These are phyloP conservation scores for Backusella sp. DNA, from an alignment of 192 early-diverging fungal species.

Conservation along the genomic window DNA sequence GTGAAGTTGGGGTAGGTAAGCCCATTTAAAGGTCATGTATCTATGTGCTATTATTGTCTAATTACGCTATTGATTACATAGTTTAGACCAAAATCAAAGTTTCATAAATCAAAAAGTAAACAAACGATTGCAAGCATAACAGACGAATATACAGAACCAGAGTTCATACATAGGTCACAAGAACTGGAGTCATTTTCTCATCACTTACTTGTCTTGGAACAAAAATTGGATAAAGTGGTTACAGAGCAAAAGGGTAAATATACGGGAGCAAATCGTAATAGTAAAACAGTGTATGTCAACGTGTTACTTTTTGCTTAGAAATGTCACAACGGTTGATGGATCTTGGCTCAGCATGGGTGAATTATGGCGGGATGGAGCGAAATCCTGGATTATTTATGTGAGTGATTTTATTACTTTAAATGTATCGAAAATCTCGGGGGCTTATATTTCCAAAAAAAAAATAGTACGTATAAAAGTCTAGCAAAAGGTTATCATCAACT, in stretches of 20 bases:
- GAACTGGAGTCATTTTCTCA: slow-evolving; percentile 2
- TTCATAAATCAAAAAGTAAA: slow-evolving; percentile 6
- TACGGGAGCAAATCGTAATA: not conserved
- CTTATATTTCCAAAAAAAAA: not conserved
- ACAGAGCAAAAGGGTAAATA: slow-evolving; percentile 17
- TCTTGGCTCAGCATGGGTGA: slow-evolving; percentile 19
- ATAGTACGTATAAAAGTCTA: slow-evolving; percentile 24
- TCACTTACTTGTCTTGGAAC: not conserved
- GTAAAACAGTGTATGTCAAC: not conserved
- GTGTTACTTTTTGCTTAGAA: not conserved
- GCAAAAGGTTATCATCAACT: slow-evolving; percentile 28
- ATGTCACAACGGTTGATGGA: slow-evolving; percentile 18
- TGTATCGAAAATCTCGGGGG: not conserved
- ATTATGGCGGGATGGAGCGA: slow-evolving; percentile 28
- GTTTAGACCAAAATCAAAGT: slow-evolving; percentile 23
- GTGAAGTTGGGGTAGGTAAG: slow-evolving; percentile 29
- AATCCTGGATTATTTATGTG: slow-evolving; percentile 34
- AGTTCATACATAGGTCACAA: not conserved
- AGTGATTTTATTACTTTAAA: not conserved
- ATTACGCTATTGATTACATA: slow-evolving; percentile 9
- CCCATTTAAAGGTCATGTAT: not conserved
- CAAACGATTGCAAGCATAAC: not conserved
- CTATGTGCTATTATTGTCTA: not conserved
- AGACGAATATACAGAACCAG: slow-evolving; percentile 23
- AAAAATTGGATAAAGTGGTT: slow-evolving; percentile 1